Evolutionary conservation across 495 filamentous ascomycete genomes (phyloP).

Genomic region (Lepidopterella palustris): DNA sequence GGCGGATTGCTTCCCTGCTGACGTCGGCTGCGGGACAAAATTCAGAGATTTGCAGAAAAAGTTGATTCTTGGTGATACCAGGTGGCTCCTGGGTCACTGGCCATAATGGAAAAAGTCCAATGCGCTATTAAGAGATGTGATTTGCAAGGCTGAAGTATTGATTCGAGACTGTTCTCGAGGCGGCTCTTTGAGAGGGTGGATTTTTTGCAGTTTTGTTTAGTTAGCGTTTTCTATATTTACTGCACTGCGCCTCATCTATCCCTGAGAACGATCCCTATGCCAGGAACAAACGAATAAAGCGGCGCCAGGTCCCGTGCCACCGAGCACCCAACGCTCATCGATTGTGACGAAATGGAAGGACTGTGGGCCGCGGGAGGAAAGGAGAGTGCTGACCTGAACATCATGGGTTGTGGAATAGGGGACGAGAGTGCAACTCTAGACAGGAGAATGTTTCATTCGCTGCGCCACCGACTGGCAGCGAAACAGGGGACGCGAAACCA

Average conservation of each 20-base stretch:
- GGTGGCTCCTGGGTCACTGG: background rate
- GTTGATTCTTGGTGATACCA: too few species aligned
- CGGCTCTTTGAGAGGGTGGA: too few species aligned
- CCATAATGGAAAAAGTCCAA: background rate
- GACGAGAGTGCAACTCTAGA: background rate
- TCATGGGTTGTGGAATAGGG: background rate
- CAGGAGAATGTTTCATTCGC: background rate
- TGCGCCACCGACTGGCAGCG: background rate
- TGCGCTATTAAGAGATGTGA: background rate
- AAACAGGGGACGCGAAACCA: background rate
- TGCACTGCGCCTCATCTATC: background rate
- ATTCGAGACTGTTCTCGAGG: background rate
- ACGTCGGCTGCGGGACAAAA: too few species aligned
- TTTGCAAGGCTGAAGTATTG: background rate
- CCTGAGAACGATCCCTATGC: background rate
- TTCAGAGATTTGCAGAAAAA: too few species aligned
- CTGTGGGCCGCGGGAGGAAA: background rate
- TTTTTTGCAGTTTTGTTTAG: background rate
- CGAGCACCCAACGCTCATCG: background rate
- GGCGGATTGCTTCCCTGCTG: too few species aligned
- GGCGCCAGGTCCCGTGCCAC: background rate
- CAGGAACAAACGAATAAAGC: background rate
- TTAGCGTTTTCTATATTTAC: constrained; percentile 3
- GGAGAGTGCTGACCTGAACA: background rate
- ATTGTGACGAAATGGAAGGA: background rate